Base-by-base conservation (phyloP, 2,329 filamentous ascomycete species). In the Basipetospora chlamydospora region DNA sequence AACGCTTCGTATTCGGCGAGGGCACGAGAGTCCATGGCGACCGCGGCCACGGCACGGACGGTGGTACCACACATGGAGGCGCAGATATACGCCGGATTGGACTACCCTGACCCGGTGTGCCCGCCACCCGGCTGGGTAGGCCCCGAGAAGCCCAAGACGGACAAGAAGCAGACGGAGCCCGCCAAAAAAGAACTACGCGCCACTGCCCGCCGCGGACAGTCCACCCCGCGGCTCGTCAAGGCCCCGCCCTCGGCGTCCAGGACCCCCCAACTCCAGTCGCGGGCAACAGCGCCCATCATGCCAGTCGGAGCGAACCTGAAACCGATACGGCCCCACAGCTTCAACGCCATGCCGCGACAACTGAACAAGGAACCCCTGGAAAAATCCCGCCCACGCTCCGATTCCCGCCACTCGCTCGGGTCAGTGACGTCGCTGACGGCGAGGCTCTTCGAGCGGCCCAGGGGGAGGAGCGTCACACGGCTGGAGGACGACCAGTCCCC, bases 231-330 rank as follows among this genome's bases (percentile, higher is more conserved):
- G 12, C 29, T 33, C 8, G 10, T 21, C 13, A 38, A 38, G 25
- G 15, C 29, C 12, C 36, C 36, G 10, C 36, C 36, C 6, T 38
- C 36, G 10, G 36, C 36, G 6, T 38, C 36, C n/a, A 31, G 30
- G 18, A 38, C 36, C 8, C 30, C 29, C 11, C 36, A 33, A 4
- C 30, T 38, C 5, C 13, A n/a, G 12, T 29, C 29, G 12, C 26
- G 28, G 26, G 13, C 17, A 22, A 13, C 15, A 12, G 17, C 28
- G 6, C 20, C 28, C 13, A 35, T 10, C 22, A 23, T 11, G 25
- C 33, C 17, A 33, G 18, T 15, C 23, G 18, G 17, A 22, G 15
- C n/a, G 25, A 23, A 26, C 15, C n/a, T 26, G 11, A 20, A 13
- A 17, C 12, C 17, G 12, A 20, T 15, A 8, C 13, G n/a, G n/a